A percentile compares a stretch with the other conserved stretches of the same genome.
Conservation (phyloP, 2,329 filamentous ascomycete genomes). For the Pseudocercospora fuligena region DNA sequence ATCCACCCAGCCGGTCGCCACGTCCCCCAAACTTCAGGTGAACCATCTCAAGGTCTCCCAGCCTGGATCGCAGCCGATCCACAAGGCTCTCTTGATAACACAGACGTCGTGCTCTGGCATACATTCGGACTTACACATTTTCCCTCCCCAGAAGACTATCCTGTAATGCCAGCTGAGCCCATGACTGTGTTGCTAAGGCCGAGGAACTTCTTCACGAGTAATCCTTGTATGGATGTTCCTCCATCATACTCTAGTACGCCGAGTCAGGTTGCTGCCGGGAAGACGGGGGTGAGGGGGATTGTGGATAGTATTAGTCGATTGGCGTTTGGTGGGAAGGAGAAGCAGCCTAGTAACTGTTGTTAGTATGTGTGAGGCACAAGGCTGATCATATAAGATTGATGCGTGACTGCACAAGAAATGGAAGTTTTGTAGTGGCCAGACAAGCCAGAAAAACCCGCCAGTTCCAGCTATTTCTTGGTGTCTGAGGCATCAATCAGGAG, state of each 20-base stretch:
- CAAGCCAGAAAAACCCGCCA: no score
- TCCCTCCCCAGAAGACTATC: constrained; percentile 87
- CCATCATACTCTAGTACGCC: constrained; percentile 76
- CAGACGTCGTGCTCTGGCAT: constrained; percentile 89
- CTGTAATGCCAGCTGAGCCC: constrained; percentile 73
- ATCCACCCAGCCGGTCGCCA: constrained; percentile 85
- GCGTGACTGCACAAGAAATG: background rate
- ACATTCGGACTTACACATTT: constrained; percentile 92
- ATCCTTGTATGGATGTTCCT: constrained; percentile 80
- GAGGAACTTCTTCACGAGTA: constrained; percentile 79
- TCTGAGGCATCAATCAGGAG: no score
- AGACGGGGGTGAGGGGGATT: constrained; percentile 45
- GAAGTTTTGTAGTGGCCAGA: no score
- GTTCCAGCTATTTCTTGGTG: no score
- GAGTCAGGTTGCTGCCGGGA: constrained; percentile 61
- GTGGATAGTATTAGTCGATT: constrained; percentile 58
- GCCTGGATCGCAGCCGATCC: constrained; percentile 76
- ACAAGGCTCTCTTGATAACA: constrained; percentile 72
- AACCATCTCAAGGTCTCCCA: constrained; percentile 73
- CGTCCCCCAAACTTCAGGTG: constrained; percentile 84
- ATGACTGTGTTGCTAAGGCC: constrained; percentile 69
- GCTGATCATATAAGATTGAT: background rate
- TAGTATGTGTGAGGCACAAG: background rate
- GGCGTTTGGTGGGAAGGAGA: constrained; percentile 51
- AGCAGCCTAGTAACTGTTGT: constrained; percentile 24